Percentiles rank a stretch among this genome's conserved stretches.
phyloP scores from a whole-genome alignment of 2,329 filamentous ascomycete species.

The Tolypocladium cylindrosporum region DNA sequence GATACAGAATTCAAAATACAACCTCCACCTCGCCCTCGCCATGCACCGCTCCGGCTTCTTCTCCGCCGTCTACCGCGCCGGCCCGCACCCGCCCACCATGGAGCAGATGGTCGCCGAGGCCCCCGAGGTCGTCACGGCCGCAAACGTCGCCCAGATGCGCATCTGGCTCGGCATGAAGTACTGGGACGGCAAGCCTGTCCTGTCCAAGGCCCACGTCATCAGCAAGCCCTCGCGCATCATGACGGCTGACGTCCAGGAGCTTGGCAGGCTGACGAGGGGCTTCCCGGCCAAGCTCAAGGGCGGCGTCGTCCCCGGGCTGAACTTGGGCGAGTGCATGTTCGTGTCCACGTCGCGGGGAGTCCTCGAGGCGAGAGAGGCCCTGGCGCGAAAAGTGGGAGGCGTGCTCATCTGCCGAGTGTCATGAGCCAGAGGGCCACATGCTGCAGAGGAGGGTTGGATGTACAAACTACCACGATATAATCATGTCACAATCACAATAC shows the following conservation, averaged over 20 bases:
- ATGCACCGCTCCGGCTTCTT: slow-evolving; percentile 79
- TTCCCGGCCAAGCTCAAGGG: slow-evolving; percentile 45
- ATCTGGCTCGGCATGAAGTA: slow-evolving; percentile 91
- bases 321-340: slow-evolving; percentile 75
- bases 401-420: slow-evolving; percentile 63
- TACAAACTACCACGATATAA: background rate
- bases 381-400: slow-evolving; percentile 73
- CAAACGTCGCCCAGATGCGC: slow-evolving; percentile 64
- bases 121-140: slow-evolving; percentile 50
- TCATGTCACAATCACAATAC: background rate
- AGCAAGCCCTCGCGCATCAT: slow-evolving; percentile 67
- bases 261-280: slow-evolving; percentile 60
- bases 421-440: slow-evolving; percentile 14
- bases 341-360: slow-evolving; percentile 68
- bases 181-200: slow-evolving; percentile 71
- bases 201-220: slow-evolving; percentile 55
- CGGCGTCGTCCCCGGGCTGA: slow-evolving; percentile 64
- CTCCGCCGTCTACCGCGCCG: slow-evolving; percentile 64
- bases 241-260: slow-evolving; percentile 49
- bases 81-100: slow-evolving; percentile 42
- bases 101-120: slow-evolving; percentile 33
- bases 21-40: slow-evolving; percentile 64
- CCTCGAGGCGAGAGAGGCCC: slow-evolving; percentile 71
- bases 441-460: background rate
- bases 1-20: slow-evolving; percentile 69